Conservation (phyloP, 2,329 filamentous ascomycete species). For the Didymella keratinophila region DNA sequence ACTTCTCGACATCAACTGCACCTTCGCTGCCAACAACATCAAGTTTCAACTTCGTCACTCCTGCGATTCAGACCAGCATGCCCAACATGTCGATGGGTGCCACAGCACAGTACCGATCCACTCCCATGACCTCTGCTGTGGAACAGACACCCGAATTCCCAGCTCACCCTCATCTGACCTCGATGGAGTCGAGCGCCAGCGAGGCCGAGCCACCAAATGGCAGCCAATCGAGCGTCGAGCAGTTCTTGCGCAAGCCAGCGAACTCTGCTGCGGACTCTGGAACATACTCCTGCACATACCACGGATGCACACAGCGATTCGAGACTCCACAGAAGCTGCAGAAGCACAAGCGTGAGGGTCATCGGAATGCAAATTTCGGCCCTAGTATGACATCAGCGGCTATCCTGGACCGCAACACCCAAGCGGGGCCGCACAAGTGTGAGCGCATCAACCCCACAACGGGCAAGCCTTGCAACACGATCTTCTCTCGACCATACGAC, state of each 20-base stretch:
- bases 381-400: conserved; percentile 61
- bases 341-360: conserved; percentile 94
- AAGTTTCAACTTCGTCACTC: conserved; percentile 58
- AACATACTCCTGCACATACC: conserved; percentile 96
- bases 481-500: conserved; percentile 96
- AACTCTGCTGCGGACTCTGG: conserved; percentile 77
- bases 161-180: conserved; percentile 64
- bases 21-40: conserved; percentile 44
- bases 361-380: conserved; percentile 64
- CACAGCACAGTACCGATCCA: conserved; percentile 47
- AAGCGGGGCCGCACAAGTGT: conserved; percentile 92
- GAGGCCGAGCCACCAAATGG: conserved; percentile 57
- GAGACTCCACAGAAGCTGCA: conserved; percentile 86
- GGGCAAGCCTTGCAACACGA: conserved; percentile 90
- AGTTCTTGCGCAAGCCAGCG: conserved; percentile 61
- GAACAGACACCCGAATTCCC: conserved; percentile 65
- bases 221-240: conserved; percentile 51
- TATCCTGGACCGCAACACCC: conserved; percentile 74
- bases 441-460: conserved; percentile 94
- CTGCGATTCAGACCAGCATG: conserved; percentile 48
- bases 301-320: conserved; percentile 87
- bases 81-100: conserved; percentile 44
- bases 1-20: conserved; percentile 43
- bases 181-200: conserved; percentile 68
- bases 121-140: conserved; percentile 40